Base-by-base conservation (phyloP, 2,329 filamentous ascomycete genomes). In the Calonectria multiphialidica region DNA sequence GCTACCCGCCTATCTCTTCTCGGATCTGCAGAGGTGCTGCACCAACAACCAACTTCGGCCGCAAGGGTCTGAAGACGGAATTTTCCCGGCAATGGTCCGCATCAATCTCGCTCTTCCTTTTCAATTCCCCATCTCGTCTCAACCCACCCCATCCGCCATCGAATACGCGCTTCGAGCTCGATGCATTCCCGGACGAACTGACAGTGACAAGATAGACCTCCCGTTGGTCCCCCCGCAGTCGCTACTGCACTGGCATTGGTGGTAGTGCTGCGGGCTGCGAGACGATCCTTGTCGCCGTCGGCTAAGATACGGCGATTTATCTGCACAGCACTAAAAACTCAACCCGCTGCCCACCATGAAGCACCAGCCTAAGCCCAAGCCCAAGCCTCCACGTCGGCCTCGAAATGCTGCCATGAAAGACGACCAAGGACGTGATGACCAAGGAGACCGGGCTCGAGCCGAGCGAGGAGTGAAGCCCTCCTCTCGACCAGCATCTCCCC, bases 331-430 rank as follows among this genome's bases (percentile, higher is more conserved):
- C 83, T 85, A 83, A 85, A 83, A 85, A 83, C 82, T 84, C 81
- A 79, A 82, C 79, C 77, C 69, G 75, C 76, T 76, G 77, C 75
- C 78, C 72, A 73, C 78, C 73, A 79, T 80, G 80, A 73, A 78
- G 77, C 77, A 78, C 74, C 74, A 76, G 79, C 73, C 80, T 77
- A 78, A 78, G 77, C 76, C 80, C 75, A 75, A 77, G 79, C 72
- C 80, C 77, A 78, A 78, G 77, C 76, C 79, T 83, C 78, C 78
- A 78, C 80, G 77, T 81, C 81, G 79, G 77, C 79, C 78, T 80
- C 80, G 79, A 81, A 76, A 84, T 85, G 83, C 81, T 83, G 82
- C 83, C 81, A 85, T 85, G 84, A 84, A 75, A 79, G 82, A 84
- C 81, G 79, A 79, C 70, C 78, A 80, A 78, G 80, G 80, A 82